Conservation (phyloP, 257 asterid species). For the Salvia hispanica region DNA sequence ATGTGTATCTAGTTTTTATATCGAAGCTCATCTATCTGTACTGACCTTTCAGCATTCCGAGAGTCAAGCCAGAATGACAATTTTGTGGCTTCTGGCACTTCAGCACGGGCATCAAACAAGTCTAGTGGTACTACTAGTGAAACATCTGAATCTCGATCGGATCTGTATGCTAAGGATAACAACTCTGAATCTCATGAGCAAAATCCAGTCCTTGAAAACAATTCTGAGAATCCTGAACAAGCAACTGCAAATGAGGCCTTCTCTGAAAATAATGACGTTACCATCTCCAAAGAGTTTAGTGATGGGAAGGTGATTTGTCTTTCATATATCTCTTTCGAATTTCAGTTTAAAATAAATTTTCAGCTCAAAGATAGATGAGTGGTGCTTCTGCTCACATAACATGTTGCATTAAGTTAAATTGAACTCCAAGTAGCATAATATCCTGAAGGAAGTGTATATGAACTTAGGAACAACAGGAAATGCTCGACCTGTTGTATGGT, state of each 20-base stretch:
- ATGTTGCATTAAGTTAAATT: conserved; percentile 8
- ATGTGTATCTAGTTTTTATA: background rate
- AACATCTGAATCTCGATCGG: conserved; percentile 45
- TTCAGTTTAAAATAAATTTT: background rate
- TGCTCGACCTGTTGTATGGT: background rate
- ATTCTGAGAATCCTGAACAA: conserved; percentile 27
- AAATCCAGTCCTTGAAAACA: conserved; percentile 32
- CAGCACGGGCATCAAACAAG: conserved; percentile 38
- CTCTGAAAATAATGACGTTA: conserved; percentile 29
- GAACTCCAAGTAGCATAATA: conserved; percentile 9
- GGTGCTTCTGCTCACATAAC: background rate
- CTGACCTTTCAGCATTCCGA: conserved; percentile 53
- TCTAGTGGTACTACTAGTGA: conserved; percentile 40
- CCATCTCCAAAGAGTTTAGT: conserved; percentile 28
- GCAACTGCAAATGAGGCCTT: conserved; percentile 35
- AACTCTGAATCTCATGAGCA: conserved; percentile 30
- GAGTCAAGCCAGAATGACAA: conserved; percentile 44
- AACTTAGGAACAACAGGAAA: background rate
- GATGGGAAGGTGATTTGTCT: conserved; percentile 23
- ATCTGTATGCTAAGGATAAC: conserved; percentile 23
- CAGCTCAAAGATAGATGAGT: background rate
- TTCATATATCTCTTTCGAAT: conserved; percentile 1
- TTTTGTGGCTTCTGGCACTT: conserved; percentile 39
- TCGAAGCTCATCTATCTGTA: conserved; percentile 20
- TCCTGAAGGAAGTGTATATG: background rate